A percentile compares a stretch with the other conserved stretches of the same genome.
Conservation (phyloP, 257 asterid genomes). For the Nicotiana benthamiana region DNA sequence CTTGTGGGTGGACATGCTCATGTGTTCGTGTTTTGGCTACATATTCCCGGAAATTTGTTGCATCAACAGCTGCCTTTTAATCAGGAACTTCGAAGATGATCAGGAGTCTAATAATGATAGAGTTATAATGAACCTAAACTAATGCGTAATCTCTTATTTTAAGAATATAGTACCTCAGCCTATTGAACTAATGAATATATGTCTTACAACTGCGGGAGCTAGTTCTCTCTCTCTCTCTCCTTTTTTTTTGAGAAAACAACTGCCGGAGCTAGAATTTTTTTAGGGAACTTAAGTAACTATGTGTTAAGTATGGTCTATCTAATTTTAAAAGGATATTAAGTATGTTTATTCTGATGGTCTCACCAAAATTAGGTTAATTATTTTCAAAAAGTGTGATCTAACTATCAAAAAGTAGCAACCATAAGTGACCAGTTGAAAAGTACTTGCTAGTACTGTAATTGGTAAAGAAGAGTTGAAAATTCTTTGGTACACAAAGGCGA, state of each 20-base stretch:
- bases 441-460: neutral
- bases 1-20: neutral
- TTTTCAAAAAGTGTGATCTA: neutral
- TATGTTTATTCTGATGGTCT: neutral
- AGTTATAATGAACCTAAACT: neutral
- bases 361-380: neutral
- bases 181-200: neutral
- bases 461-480: neutral
- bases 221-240: no score
- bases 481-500: neutral
- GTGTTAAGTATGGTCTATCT: neutral
- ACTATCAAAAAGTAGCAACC: neutral
- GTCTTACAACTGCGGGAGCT: neutral
- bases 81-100: neutral
- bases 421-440: neutral
- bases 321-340: neutral
- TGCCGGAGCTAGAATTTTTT: neutral
- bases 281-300: neutral
- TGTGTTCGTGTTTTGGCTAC: neutral
- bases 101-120: neutral
- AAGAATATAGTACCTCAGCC: neutral
- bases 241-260: no score
- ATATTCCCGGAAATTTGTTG: neutral
- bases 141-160: neutral
- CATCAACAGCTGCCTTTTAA: neutral